A percentile compares a stretch with the other conserved stretches of the same genome.
These are phyloP conservation scores for Perkinsus olseni DNA, from an alignment of 169 alveolate genomes.

Conservation along the genomic window DNA sequence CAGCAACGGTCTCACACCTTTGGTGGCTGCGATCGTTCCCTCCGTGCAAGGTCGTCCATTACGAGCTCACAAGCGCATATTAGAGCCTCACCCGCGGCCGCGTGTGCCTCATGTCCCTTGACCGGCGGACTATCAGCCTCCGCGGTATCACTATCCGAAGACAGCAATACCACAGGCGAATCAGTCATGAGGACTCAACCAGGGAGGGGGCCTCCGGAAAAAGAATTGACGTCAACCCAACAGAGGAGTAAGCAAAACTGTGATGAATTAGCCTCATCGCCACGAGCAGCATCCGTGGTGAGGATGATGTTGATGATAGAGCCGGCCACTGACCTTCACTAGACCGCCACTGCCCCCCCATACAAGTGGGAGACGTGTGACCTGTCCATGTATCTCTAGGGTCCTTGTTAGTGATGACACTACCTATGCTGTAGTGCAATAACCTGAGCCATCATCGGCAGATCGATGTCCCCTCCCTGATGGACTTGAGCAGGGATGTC, in stretches of 20 bases:
- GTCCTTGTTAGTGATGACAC: neutral
- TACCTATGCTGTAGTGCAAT: neutral
- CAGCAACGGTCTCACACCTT: neutral
- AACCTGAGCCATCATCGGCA: neutral
- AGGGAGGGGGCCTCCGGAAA: neutral
- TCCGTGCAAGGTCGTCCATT: neutral
- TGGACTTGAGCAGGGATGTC: neutral
- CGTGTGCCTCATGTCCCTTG: neutral
- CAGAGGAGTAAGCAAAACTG: neutral
- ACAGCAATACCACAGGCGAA: neutral
- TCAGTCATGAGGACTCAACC: neutral
- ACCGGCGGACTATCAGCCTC: neutral
- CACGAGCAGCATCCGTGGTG: too few species aligned
- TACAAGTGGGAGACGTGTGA: neutral
- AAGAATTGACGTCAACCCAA: neutral
- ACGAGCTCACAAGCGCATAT: neutral
- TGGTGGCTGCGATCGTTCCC: neutral
- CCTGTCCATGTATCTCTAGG: neutral
- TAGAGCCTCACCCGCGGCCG: neutral
- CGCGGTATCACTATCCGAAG: neutral
- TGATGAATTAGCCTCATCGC: neutral
- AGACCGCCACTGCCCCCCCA: neutral
- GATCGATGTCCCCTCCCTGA: neutral
- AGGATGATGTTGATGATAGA: too few species aligned
- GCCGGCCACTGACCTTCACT: neutral